Evolutionary conservation across 768 basidiomycete species (phyloP).

Genomic region (Heimioporus sp.): DNA sequence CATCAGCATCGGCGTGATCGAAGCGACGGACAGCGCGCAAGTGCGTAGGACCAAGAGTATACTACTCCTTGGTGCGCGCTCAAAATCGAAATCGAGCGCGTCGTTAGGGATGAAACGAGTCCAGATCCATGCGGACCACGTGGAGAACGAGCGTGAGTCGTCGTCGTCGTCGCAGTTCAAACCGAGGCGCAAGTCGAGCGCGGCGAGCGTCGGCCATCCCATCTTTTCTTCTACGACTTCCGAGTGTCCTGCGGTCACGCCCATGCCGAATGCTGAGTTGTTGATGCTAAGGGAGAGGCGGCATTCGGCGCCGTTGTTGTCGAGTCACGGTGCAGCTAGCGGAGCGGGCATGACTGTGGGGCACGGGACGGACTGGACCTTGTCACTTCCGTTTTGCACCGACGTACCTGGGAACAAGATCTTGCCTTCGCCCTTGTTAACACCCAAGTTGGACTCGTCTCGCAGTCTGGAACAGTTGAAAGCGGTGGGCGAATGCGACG

Average conservation of each 20-base stretch:
- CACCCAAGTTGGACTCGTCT: not conserved
- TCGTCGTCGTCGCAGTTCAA: not conserved
- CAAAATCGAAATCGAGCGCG: constrained; percentile 21
- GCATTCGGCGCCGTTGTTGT: constrained; percentile 29
- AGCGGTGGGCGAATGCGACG: not conserved
- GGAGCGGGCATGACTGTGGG: too few species aligned
- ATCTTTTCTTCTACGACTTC: not conserved
- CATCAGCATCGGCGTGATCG: constrained; percentile 29
- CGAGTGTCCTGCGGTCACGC: not conserved
- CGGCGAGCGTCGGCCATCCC: constrained; percentile 9
- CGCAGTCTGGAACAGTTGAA: constrained; percentile 4
- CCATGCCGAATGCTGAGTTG: constrained; percentile 14
- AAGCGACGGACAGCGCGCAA: constrained; percentile 24
- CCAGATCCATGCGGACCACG: constrained; percentile 24
- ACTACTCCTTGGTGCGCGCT: constrained; percentile 19
- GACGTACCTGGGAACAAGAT: constrained; percentile 26
- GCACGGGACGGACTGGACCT: constrained; percentile 23
- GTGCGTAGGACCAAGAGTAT: constrained; percentile 33
- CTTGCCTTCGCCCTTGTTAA: not conserved
- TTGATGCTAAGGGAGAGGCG: constrained; percentile 28
- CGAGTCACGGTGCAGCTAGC: not conserved
- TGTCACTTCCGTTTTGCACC: constrained; percentile 30
- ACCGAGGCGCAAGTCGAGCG: constrained; percentile 27
- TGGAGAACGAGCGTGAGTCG: too few species aligned
- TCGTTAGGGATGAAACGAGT: constrained; percentile 27